A percentile compares a stretch with the other conserved stretches of the same genome.
These are phyloP conservation scores for Neurospora discreta DNA, from an alignment of 495 filamentous ascomycete species.

Conservation along the genomic window DNA sequence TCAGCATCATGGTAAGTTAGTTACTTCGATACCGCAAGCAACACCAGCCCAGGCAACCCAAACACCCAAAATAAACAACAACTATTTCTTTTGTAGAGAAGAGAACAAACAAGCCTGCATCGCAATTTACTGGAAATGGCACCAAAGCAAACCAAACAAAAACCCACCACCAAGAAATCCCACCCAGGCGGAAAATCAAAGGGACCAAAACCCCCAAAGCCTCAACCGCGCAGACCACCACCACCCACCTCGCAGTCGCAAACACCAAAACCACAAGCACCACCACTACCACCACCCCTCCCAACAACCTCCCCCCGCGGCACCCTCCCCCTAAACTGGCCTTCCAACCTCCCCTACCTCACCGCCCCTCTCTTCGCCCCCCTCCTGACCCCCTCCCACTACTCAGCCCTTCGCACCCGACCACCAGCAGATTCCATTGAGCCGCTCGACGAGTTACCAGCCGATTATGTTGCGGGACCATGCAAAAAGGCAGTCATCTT, in stretches of 20 bases:
- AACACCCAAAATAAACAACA: background rate
- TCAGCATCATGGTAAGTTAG: background rate
- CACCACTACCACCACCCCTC: background rate
- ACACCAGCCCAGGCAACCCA: background rate
- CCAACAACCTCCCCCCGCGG: background rate
- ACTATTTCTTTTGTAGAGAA: background rate
- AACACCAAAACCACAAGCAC: background rate
- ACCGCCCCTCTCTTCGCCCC: slow-evolving; percentile 37
- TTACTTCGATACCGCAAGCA: background rate
- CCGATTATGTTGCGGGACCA: slow-evolving; percentile 29
- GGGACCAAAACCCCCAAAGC: background rate
- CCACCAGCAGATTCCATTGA: slow-evolving; percentile 10
- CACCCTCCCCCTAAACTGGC: slow-evolving; percentile 46
- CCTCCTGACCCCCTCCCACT: slow-evolving; percentile 28
- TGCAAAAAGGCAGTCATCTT: slow-evolving; percentile 39
- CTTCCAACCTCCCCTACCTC: slow-evolving; percentile 41
- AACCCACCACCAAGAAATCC: background rate
- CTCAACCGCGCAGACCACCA: background rate
- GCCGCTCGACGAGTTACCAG: slow-evolving; percentile 21
- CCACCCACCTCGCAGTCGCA: too few relatives aligned
- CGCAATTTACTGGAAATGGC: background rate
- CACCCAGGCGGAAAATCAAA: background rate
- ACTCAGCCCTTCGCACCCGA: slow-evolving; percentile 23
- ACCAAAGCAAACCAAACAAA: background rate
- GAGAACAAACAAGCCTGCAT: background rate